Conservation (phyloP, 768 basidiomycete genomes). For the Mycena amicta region DNA sequence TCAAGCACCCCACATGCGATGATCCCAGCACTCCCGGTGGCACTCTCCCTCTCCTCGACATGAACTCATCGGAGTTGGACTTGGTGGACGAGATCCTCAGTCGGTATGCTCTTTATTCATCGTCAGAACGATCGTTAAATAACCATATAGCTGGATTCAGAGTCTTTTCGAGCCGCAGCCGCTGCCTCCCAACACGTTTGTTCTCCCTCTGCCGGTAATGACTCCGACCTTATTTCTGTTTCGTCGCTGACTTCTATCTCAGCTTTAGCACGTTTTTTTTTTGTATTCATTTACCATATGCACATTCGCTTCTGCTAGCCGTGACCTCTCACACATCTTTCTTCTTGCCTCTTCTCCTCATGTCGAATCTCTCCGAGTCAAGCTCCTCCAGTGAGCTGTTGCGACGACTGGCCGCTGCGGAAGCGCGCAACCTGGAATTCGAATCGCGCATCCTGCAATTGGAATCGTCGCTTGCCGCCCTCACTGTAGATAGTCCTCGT, state of each 20-base stretch:
- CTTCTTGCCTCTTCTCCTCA: background rate
- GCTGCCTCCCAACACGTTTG: background rate
- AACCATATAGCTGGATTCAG: no score
- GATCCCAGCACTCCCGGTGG: background rate
- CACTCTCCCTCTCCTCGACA: background rate
- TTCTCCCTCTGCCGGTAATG: background rate
- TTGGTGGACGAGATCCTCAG: background rate
- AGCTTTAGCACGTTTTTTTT: background rate
- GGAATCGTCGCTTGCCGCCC: background rate
- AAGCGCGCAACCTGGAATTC: no score
- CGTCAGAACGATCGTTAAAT: no score
- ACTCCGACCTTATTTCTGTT: background rate
- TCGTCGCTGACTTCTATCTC: background rate
- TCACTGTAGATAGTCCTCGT: background rate
- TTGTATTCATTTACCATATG: background rate
- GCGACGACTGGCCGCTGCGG: background rate
- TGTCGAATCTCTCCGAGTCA: background rate
- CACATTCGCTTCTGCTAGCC: background rate
- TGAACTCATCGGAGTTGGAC: background rate
- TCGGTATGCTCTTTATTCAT: background rate
- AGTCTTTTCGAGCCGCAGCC: no score
- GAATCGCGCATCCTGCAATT: background rate
- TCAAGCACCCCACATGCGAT: background rate
- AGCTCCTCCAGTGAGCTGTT: background rate
- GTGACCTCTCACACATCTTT: background rate